A percentile compares a stretch with the other conserved stretches of the same genome.
Conservation (phyloP, 345 rosid species). For the Cardamine occulta region DNA sequence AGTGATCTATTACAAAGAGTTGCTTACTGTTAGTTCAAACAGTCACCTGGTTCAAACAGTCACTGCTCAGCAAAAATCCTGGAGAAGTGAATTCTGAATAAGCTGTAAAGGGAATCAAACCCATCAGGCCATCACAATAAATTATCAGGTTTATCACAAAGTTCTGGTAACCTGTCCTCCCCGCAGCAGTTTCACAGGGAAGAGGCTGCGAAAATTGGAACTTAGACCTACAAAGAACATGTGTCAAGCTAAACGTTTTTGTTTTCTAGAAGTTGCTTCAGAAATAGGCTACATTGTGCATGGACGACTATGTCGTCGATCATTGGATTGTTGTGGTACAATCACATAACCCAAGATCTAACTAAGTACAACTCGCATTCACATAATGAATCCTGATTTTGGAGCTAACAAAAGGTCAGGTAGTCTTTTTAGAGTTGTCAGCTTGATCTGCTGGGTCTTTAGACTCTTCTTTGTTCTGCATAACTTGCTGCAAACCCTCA, state of each 20-base stretch:
- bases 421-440: conserved; percentile 36
- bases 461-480: conserved; percentile 59
- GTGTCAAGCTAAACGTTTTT: conserved; percentile 3
- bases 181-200: neutral
- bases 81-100: neutral
- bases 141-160: conserved; percentile 2
- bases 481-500: conserved; percentile 74
- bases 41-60: conserved; percentile 10
- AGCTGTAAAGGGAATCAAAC: conserved; percentile 21
- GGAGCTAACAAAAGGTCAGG: conserved; percentile 26
- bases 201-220: conserved; percentile 15
- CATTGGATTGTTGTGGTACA: conserved; percentile 13
- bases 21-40: conserved; percentile 21
- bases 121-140: neutral
- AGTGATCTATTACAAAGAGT: neutral
- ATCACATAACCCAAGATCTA: conserved; percentile 28
- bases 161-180: neutral
- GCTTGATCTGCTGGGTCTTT: conserved; percentile 30
- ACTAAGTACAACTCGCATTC: conserved; percentile 25
- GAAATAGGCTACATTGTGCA: conserved; percentile 26
- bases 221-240: conserved; percentile 7
- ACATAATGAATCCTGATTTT: conserved; percentile 25
- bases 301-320: neutral
- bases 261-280: neutral
- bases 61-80: conserved; percentile 4